phyloP scores from a whole-genome alignment of 768 basidiomycete species.

The Phylloporus sp. region DNA sequence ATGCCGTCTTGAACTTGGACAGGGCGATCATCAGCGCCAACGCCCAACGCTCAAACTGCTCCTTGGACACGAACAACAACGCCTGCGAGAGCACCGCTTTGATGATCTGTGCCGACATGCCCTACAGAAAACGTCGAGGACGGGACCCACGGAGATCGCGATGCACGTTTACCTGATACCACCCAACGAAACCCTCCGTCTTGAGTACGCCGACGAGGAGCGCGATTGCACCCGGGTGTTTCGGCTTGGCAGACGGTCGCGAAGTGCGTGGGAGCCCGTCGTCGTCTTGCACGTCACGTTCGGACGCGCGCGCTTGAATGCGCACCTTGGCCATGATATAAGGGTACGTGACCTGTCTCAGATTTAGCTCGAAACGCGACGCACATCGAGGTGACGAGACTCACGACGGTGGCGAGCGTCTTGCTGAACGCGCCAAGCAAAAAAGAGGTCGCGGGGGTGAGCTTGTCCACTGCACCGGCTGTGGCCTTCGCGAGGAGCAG shows the following conservation, averaged over 20 bases:
- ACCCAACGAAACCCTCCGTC: conserved; percentile 80
- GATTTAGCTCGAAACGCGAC: neutral
- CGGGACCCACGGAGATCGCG: neutral
- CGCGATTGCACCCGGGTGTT: conserved; percentile 69
- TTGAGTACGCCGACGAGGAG: conserved; percentile 67
- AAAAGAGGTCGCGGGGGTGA: conserved; percentile 78
- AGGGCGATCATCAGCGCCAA: conserved; percentile 60
- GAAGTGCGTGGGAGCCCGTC: conserved; percentile 15
- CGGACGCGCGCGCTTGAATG: conserved; percentile 78
- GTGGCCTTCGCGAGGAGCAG: conserved; percentile 52
- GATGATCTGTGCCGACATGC: conserved; percentile 92
- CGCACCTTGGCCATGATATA: conserved; percentile 97
- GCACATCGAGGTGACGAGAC: conserved; percentile 17
- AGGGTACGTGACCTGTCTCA: conserved; percentile 78
- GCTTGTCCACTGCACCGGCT: conserved; percentile 45
- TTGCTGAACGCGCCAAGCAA: conserved; percentile 89
- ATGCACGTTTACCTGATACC: conserved; percentile 83
- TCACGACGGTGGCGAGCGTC: conserved; percentile 89
- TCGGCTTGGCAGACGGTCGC: conserved; percentile 24
- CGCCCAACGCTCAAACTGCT: conserved; percentile 91
- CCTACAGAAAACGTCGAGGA: conserved; percentile 50
- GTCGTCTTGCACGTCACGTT: conserved; percentile 35
- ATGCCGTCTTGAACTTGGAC: conserved; percentile 27
- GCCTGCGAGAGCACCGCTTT: conserved; percentile 97
- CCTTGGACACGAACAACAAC: conserved; percentile 94